Evolutionary conservation across 768 basidiomycete species (phyloP).

Genomic region (Tylopilus subfusipes): DNA sequence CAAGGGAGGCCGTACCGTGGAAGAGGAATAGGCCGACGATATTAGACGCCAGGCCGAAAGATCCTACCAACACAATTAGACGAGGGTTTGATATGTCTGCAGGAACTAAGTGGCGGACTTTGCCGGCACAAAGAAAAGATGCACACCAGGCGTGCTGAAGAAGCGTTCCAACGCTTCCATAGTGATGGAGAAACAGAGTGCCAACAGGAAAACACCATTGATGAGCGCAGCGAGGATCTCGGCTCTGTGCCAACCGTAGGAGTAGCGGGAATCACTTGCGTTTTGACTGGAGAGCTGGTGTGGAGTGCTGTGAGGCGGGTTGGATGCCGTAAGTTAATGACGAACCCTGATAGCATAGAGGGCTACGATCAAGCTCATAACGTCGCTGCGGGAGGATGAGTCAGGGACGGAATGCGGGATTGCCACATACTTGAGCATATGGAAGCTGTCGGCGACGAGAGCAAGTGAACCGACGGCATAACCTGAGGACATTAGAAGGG

Average conservation of each 20-base stretch:
- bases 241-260: slow-evolving; percentile 99
- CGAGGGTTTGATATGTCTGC: slow-evolving; percentile 86
- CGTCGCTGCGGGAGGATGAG: slow-evolving; percentile 63
- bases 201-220: slow-evolving; percentile 96
- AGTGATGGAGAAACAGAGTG: slow-evolving; percentile 93
- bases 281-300: slow-evolving; percentile 61
- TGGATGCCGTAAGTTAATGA: neutral
- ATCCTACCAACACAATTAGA: slow-evolving; percentile 87
- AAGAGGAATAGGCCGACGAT: slow-evolving; percentile 92
- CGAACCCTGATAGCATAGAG: slow-evolving; percentile 87
- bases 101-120: slow-evolving; percentile 2
- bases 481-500: slow-evolving; percentile 42
- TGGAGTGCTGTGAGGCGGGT: slow-evolving; percentile 3
- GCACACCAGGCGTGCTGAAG: slow-evolving; percentile 73
- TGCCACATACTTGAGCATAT: slow-evolving; percentile 89
- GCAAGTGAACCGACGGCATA: slow-evolving; percentile 96
- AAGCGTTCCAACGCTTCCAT: slow-evolving; percentile 91
- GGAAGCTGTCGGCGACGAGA: slow-evolving; percentile 94
- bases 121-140: slow-evolving; percentile 1
- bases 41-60: slow-evolving; percentile 85
- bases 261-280: slow-evolving; percentile 70
- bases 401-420: neutral
- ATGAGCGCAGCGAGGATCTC: slow-evolving; percentile 93
- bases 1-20: slow-evolving; percentile 61
- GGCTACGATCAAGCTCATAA: slow-evolving; percentile 91